Evolutionary conservation across 176 grass and related monocot genomes (phyloP).

Genomic region (Triticum timopheevii): DNA sequence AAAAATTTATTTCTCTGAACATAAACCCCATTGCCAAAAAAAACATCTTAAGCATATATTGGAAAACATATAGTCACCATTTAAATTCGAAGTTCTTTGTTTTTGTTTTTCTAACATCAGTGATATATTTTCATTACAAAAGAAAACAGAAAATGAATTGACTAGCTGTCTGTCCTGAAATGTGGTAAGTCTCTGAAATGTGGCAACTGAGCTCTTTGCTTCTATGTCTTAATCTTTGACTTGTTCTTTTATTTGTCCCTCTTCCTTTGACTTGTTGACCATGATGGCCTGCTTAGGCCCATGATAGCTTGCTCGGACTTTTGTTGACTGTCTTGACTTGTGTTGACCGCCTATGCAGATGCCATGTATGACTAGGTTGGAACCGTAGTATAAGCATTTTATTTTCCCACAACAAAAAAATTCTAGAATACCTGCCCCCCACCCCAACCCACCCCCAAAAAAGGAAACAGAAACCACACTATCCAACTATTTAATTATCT

Average conservation of each 20-base stretch:
- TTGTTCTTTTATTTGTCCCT: too few species aligned
- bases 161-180: neutral
- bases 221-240: too few species aligned
- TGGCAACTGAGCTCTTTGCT: too few species aligned
- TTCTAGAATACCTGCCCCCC: neutral
- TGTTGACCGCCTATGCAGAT: too few species aligned
- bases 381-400: too few species aligned
- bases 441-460: neutral
- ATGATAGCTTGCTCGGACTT: too few species aligned
- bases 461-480: neutral
- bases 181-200: neutral
- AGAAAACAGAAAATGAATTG: constrained; percentile 11
- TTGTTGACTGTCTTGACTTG: too few species aligned
- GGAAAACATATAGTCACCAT: neutral
- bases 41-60: neutral
- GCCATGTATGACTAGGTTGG: too few species aligned
- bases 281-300: too few species aligned
- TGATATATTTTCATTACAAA: neutral
- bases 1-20: neutral
- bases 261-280: too few species aligned
- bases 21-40: neutral
- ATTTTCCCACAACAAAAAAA: neutral
- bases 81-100: neutral
- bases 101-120: neutral
- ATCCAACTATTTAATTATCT: constrained; percentile 2